Evolutionary conservation across 805 yeast genomes (phyloP).

Genomic region (Kodamaea laetipori): DNA sequence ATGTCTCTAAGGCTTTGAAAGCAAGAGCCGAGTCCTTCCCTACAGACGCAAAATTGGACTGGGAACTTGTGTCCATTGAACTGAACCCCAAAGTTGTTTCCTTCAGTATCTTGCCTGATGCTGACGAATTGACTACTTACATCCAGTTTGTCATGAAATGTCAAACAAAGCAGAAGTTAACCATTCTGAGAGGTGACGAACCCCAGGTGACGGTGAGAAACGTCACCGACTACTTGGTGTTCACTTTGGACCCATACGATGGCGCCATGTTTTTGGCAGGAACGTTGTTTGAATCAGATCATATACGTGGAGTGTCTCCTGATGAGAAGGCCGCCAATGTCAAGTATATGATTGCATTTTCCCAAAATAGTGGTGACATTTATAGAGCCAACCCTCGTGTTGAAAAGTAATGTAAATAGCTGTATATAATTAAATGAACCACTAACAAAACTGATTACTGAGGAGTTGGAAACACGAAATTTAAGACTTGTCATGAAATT

Average conservation of each 20-base stretch:
- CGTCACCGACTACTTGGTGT: constrained; percentile 41
- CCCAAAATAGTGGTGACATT: constrained; percentile 40
- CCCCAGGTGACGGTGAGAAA: constrained; percentile 27
- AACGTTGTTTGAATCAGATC: constrained; percentile 40
- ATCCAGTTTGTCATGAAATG: constrained; percentile 43
- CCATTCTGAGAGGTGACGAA: constrained; percentile 25
- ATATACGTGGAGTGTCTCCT: constrained; percentile 40
- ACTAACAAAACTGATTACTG: too few species aligned
- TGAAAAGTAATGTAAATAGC: constrained; percentile 8
- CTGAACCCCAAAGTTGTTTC: constrained; percentile 70
- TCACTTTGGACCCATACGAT: constrained; percentile 41
- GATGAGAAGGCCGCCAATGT: constrained; percentile 26
- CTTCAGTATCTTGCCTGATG: constrained; percentile 64
- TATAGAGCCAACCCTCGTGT: constrained; percentile 38
- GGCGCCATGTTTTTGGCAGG: constrained; percentile 44
- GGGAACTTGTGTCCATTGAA: constrained; percentile 77
- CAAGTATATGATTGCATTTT: constrained; percentile 28
- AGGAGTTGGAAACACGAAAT: too few species aligned
- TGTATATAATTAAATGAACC: not conserved
- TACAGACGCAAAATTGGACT: constrained; percentile 56
- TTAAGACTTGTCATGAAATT: too few species aligned
- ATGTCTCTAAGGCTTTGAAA: constrained; percentile 33
- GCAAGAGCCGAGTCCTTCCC: constrained; percentile 51
- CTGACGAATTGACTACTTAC: constrained; percentile 38
- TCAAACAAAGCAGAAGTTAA: constrained; percentile 39